phyloP scores from a whole-genome alignment of 169 alveolate genomes.

The Cryptosporidium viatorum region DNA sequence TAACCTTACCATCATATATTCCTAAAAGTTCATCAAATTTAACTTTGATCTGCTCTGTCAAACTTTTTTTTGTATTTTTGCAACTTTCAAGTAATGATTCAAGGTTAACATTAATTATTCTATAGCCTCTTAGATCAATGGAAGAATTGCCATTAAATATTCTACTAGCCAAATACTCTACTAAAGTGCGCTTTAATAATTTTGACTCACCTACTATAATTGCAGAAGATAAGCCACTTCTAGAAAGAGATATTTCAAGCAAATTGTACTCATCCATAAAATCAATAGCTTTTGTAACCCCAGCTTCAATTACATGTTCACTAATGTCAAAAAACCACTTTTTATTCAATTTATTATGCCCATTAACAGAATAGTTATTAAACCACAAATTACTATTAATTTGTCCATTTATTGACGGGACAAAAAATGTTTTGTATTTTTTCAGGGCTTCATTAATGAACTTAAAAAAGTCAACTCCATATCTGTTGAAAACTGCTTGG shows the following conservation, averaged over 20 bases:
- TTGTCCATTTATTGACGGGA: background rate
- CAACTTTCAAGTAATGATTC: background rate
- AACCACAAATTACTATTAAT: background rate
- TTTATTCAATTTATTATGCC: background rate
- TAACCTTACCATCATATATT: slow-evolving; percentile 18
- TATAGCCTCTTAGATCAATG: slow-evolving; percentile 2
- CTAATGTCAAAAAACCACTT: slow-evolving; percentile 11
- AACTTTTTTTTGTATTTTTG: background rate
- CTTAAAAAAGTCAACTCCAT: background rate
- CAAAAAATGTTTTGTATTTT: background rate
- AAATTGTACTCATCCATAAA: slow-evolving; percentile 6
- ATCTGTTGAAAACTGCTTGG: background rate
- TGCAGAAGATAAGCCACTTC: slow-evolving; percentile 18
- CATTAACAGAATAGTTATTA: background rate
- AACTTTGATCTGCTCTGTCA: background rate
- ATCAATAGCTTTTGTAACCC: background rate
- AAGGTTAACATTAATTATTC: slow-evolving; percentile 12
- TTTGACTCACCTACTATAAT: slow-evolving; percentile 22
- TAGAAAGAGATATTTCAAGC: slow-evolving; percentile 29
- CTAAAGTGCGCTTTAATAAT: background rate
- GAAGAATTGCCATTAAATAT: slow-evolving; percentile 19
- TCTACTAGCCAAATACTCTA: slow-evolving; percentile 9
- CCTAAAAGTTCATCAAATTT: background rate
- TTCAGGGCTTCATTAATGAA: background rate
- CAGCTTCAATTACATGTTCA: background rate